phyloP scores from a whole-genome alignment of 805 yeast genomes.

The Clavispora carvajalis region DNA sequence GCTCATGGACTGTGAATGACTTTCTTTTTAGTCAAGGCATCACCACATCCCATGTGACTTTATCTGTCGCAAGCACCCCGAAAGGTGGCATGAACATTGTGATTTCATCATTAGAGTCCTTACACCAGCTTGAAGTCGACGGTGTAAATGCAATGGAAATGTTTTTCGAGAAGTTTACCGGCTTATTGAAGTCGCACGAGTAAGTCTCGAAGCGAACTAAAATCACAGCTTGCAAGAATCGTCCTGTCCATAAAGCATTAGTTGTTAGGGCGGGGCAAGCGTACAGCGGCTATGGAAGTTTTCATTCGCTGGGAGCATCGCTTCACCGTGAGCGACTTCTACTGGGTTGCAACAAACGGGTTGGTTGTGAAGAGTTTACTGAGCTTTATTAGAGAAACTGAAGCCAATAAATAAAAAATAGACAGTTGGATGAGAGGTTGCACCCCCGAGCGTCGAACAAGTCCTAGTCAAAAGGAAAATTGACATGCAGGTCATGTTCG shows the following conservation, averaged over 20 bases:
- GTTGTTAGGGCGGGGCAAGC: not conserved
- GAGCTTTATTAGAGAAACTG: no score
- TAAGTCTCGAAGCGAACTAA: no score
- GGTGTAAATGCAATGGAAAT: not conserved
- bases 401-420: no score
- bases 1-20: conserved; percentile 7
- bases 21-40: conserved; percentile 11
- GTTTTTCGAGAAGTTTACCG: not conserved
- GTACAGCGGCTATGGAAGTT: not conserved
- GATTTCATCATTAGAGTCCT: conserved; percentile 6
- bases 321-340: no score
- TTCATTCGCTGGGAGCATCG: not conserved
- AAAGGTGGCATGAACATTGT: conserved; percentile 11
- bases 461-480: no score
- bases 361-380: no score
- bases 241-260: no score
- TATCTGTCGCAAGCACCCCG: conserved; percentile 9
- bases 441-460: no score
- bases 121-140: not conserved
- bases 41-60: conserved; percentile 6
- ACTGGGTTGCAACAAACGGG: no score
- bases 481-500: no score
- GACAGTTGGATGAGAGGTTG: no score
- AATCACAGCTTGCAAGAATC: no score
- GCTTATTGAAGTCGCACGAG: not conserved